These are phyloP conservation scores for Solanum habrochaites DNA, from an alignment of 257 asterid genomes.

Conservation along the genomic window DNA sequence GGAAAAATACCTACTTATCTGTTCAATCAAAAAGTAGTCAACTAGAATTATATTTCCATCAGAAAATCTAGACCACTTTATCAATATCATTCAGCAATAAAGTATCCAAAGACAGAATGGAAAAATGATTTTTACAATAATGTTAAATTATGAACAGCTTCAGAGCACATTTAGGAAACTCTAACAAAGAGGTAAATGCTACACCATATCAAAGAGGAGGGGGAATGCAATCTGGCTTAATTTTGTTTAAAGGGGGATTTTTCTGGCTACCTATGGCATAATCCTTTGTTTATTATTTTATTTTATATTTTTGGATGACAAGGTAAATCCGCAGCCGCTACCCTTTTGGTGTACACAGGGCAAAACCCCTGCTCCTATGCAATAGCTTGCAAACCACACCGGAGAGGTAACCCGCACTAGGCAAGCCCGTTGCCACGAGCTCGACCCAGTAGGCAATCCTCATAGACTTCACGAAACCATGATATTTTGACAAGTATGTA, in stretches of 20 bases:
- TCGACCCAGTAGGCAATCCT: background rate
- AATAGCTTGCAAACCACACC: too few species aligned
- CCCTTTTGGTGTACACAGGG: too few species aligned
- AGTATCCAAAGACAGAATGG: background rate
- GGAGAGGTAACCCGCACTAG: too few species aligned
- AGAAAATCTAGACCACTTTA: background rate
- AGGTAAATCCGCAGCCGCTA: too few species aligned
- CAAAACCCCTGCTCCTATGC: too few species aligned
- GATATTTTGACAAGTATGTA: background rate
- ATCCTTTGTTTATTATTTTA: background rate
- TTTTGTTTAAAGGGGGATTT: background rate
- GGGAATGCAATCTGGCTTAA: background rate
- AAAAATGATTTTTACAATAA: background rate
- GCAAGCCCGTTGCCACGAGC: too few species aligned
- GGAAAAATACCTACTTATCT: constrained; percentile 19
- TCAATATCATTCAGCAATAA: background rate
- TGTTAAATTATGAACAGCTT: background rate
- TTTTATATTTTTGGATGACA: too few species aligned
- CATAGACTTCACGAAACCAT: background rate
- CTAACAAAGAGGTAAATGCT: background rate
- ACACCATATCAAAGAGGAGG: background rate
- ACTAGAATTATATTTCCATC: background rate
- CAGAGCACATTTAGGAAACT: background rate
- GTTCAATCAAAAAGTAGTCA: background rate
- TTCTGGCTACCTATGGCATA: background rate